Evolutionary conservation across 2,329 filamentous ascomycete species (phyloP).

Genomic region (Colletotrichum agaves): DNA sequence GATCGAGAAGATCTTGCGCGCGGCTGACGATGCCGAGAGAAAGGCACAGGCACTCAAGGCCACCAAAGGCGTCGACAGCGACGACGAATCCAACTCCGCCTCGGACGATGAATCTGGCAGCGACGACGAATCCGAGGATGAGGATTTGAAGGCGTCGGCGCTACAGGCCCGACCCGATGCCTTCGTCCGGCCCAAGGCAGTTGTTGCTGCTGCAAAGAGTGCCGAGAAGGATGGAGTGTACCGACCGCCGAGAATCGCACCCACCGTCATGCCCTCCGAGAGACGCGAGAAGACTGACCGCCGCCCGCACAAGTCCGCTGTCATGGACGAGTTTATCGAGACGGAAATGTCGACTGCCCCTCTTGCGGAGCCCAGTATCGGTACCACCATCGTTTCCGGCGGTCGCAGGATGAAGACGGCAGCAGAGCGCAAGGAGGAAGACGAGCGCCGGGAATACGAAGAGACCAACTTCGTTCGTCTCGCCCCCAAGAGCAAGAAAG

Average conservation of each 20-base stretch:
- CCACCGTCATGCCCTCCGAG: constrained; percentile 82
- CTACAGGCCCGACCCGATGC: constrained; percentile 45
- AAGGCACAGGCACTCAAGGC: constrained; percentile 50
- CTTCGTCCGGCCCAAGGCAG: constrained; percentile 49
- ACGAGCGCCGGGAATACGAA: constrained; percentile 86
- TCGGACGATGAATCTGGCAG: constrained; percentile 47
- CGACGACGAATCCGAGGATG: constrained; percentile 50
- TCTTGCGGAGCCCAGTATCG: constrained; percentile 87
- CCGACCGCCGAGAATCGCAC: constrained; percentile 86
- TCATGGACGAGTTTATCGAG: constrained; percentile 91
- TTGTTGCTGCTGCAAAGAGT: constrained; percentile 43
- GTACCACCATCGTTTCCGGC: constrained; percentile 83
- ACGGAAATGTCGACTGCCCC: constrained; percentile 87
- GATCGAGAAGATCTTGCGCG: constrained; percentile 92
- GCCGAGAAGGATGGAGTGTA: constrained; percentile 75
- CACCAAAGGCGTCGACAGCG: constrained; percentile 46
- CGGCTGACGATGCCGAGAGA: constrained; percentile 79
- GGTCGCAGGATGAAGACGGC: constrained; percentile 84
- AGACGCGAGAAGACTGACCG: constrained; percentile 71
- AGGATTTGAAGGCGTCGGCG: constrained; percentile 39
- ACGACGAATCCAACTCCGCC: constrained; percentile 49
- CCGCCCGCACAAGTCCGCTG: constrained; percentile 77
- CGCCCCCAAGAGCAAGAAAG: constrained; percentile 89
- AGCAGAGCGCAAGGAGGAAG: constrained; percentile 79
- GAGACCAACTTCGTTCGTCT: constrained; percentile 91